Conservation (phyloP, 2,329 filamentous ascomycete species). For the Aspergillus luchuensis region DNA sequence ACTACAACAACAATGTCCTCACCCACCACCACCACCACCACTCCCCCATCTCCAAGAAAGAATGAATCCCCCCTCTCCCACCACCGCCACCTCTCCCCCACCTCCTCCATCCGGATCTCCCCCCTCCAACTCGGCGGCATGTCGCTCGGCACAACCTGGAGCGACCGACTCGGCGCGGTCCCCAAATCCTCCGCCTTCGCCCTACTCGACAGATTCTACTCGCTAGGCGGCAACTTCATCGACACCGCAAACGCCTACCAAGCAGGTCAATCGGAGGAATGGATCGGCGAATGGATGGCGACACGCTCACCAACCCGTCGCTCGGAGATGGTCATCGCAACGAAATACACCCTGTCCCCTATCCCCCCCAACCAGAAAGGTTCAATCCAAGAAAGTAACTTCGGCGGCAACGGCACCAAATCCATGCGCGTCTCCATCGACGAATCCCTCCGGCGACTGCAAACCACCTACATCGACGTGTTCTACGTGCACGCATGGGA, state of each 20-base stretch:
- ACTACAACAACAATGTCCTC: not conserved
- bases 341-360: slow-evolving; percentile 53
- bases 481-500: slow-evolving; percentile 58
- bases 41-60: not conserved
- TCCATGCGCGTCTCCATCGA: slow-evolving; percentile 32
- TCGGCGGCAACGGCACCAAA: slow-evolving; percentile 41
- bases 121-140: slow-evolving; percentile 32
- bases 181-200: slow-evolving; percentile 49
- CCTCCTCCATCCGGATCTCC: slow-evolving; percentile 30
- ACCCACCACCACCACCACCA: not conserved
- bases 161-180: slow-evolving; percentile 43
- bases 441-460: slow-evolving; percentile 33
- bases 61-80: not conserved
- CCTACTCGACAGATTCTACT: slow-evolving; percentile 51
- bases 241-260: slow-evolving; percentile 56
- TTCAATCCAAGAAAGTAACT: slow-evolving; percentile 39
- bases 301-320: slow-evolving; percentile 37
- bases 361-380: slow-evolving; percentile 19
- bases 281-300: slow-evolving; percentile 56
- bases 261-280: slow-evolving; percentile 48
- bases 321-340: slow-evolving; percentile 57
- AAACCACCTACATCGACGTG: slow-evolving; percentile 43
- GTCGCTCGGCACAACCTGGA: slow-evolving; percentile 30
- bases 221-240: slow-evolving; percentile 55
- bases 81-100: slow-evolving; percentile 31